Base-by-base conservation (phyloP, 768 basidiomycete genomes). In the Trametes coccinea region DNA sequence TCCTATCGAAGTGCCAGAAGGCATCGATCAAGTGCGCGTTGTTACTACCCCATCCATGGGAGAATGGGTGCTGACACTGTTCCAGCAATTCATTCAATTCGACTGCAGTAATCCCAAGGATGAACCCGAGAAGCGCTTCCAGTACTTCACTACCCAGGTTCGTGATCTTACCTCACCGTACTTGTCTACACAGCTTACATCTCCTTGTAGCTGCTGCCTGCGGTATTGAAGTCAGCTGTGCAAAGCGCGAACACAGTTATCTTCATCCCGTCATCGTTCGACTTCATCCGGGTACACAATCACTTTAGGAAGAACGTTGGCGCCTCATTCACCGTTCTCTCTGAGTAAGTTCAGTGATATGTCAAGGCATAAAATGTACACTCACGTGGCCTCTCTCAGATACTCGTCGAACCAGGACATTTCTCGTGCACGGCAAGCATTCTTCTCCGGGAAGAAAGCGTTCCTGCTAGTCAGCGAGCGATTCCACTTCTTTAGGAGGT, bases 401-500 rank as follows among this genome's bases (percentile, higher is more conserved):
- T 96, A 98, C 73, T 95, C 93, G 0, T 86, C 92, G 10, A 95
- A 93, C 66, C 88, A 92, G 73, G 96, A 98, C 57, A 96, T 99
- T 65, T 92, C 92, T 4, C 88, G 95, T 2, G 96, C 95, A 0
- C 84, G 97, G 46, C 92, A 95, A 67, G 85, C 89, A 0, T 98
- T 99, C 79, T 98, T 96, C 82, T 81, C 80, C 22, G 92, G 92
- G 44, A 87, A 89, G 67, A 93, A 89, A 66, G 79, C 89, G 0
- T 93, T 98, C 79, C 74, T 99, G 33, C 80, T 98, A 63, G 80
- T 98, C 70, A 96, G 92, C 68, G 97, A 99, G 72, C 86, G 97
- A n/a, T 98, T 98, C 80, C 95, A 99, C 74, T 99, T 98, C 74
- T 98, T 93, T 81, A 85, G 92, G 64, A 80, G 94, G 89, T 88